These are phyloP conservation scores for Wallacemonas sp. DNA, from an alignment of 208 protist species.

Conservation along the genomic window DNA sequence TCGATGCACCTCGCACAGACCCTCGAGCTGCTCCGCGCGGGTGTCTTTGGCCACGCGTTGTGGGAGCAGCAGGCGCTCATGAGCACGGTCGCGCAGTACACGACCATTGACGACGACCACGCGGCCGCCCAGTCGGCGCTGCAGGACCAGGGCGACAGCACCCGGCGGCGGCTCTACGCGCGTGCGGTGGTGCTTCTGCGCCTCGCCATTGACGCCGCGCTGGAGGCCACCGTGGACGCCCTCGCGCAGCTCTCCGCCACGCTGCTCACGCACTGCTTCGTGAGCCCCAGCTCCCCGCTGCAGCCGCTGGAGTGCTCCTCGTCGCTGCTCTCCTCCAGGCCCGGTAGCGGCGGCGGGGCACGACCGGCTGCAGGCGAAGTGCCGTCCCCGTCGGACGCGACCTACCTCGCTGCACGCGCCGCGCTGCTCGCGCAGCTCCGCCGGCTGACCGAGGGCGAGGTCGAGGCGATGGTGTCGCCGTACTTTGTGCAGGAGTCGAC, in stretches of 20 bases:
- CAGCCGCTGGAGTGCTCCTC: background rate
- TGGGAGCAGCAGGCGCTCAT: conserved; percentile 9
- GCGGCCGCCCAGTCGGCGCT: conserved; percentile 31
- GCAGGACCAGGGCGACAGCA: background rate
- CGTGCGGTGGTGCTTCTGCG: conserved; percentile 29
- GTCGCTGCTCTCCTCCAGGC: background rate
- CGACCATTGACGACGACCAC: conserved; percentile 61
- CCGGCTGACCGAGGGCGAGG: conserved; percentile 9
- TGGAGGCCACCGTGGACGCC: conserved; percentile 32
- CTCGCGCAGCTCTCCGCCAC: conserved; percentile 20
- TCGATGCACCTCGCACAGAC: conserved; percentile 40
- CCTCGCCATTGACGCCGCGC: conserved; percentile 30
- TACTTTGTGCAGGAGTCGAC: conserved; percentile 20
- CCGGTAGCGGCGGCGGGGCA: background rate
- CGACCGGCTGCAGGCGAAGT: too few relatives aligned
- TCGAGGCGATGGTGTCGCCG: conserved; percentile 18
- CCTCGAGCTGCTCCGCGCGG: conserved; percentile 22
- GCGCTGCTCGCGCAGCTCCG: conserved; percentile 1
- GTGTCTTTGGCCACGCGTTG: conserved; percentile 7
- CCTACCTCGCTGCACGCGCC: background rate
- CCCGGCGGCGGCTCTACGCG: conserved; percentile 16
- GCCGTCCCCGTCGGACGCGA: too few relatives aligned
- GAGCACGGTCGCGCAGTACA: conserved; percentile 58
- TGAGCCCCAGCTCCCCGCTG: background rate
- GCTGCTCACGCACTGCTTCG: conserved; percentile 1